Base-by-base conservation (phyloP, 2,329 filamentous ascomycete genomes). In the Uncinocarpus reesii region DNA sequence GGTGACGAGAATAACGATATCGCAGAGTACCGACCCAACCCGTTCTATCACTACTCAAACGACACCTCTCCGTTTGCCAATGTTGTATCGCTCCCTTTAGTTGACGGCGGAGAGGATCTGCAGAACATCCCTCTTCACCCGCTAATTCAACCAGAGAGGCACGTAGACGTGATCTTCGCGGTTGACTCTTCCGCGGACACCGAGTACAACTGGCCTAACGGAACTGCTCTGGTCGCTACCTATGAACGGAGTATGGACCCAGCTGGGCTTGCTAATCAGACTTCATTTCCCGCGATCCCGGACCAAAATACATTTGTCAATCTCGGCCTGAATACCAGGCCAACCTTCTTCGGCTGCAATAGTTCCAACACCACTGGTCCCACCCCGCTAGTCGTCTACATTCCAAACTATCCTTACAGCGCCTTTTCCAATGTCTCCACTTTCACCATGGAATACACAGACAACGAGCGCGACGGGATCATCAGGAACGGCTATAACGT, bases 401-500 rank as follows among this genome's bases (percentile, higher is more conserved):
- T 96, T 38, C 86, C 92, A 50, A 93, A 92, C 62, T 75, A 81
- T 18, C 89, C 88, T 1, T 95, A 93, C 68, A 76, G 81, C 40
- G 78, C 77, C 61, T 68, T 74, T 55, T 84, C 81, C 64, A 96
- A 96, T 70, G 75, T 83, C 5, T 84, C 83, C 1, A 95, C 90
- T 42, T 90, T 84, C 63, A 73, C 80, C 52, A 71, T 80, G 31
- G 65, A 67, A 34, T 86, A 89, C 73, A 72, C 76, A 29, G 67
- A 78, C 57, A 65, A 62, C 1, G 67, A 86, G 67, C 84, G 90
- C 53, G 79, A 95, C 62, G 75, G 76, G 53, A 85, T 95, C 60
- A 87, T 98, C 59, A 65, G 78, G 56, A 96, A 98, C 67, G 90
- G 87, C 16, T 92, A 84, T 69, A 78, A 92, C 56, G 79, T 83